A percentile compares a stretch with the other conserved stretches of the same genome.
Conservation (phyloP, 1,139 yeast genomes). For the Pichia sp. region DNA sequence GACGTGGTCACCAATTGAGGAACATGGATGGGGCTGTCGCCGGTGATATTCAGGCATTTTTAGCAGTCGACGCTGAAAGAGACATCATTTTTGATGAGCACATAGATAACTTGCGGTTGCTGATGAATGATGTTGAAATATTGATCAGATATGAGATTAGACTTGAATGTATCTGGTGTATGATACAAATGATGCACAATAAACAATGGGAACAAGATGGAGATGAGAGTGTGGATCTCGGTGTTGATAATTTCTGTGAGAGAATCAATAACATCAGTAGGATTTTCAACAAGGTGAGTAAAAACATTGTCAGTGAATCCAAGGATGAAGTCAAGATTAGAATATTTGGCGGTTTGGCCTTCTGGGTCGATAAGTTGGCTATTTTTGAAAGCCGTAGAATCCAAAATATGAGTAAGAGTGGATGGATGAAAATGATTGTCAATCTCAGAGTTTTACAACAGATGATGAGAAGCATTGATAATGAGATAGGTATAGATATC, state of each 20-base stretch:
- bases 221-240: conserved; percentile 14
- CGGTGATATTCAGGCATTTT: conserved; percentile 5
- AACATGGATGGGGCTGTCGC: conserved; percentile 19
- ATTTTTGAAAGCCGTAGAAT: conserved; percentile 56
- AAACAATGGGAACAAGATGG: conserved; percentile 11
- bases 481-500: conserved; percentile 15
- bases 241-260: conserved; percentile 15
- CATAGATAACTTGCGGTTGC: conserved; percentile 3
- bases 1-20: conserved; percentile 22
- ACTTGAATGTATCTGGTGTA: conserved; percentile 15
- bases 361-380: conserved; percentile 48
- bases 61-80: conserved; percentile 10
- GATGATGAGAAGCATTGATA: conserved; percentile 56
- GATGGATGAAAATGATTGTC: conserved; percentile 58
- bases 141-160: conserved; percentile 15
- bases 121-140: conserved; percentile 14
- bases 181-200: conserved; percentile 13
- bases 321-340: conserved; percentile 23
- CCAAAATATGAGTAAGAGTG: conserved; percentile 51
- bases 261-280: conserved; percentile 12
- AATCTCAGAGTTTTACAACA: conserved; percentile 74
- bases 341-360: conserved; percentile 45
- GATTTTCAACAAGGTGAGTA: conserved; percentile 23
- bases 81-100: conserved; percentile 9
- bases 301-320: conserved; percentile 43